phyloP scores from a whole-genome alignment of 2,329 filamentous ascomycete species.

The Calonectria ilicicola region DNA sequence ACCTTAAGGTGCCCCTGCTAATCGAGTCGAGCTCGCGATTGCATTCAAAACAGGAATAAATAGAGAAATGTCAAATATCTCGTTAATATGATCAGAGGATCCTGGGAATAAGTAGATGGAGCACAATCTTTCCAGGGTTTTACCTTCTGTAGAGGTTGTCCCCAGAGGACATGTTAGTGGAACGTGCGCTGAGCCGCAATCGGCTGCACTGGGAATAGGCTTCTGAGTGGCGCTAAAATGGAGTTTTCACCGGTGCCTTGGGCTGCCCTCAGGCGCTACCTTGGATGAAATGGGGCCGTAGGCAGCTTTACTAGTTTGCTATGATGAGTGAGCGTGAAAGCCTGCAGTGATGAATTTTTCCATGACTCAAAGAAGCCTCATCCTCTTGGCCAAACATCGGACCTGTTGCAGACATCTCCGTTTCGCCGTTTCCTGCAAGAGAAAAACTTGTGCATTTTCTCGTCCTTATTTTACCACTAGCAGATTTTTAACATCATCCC shows the following conservation, averaged over 20 bases:
- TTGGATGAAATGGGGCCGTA: constrained; percentile 30
- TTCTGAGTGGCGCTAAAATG: constrained; percentile 6
- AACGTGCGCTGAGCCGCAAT: constrained; percentile 17
- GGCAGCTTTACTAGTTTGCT: constrained; percentile 30
- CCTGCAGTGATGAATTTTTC: constrained; percentile 43
- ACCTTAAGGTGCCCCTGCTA: no score
- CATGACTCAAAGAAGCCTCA: constrained; percentile 37
- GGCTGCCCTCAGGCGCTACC: constrained; percentile 37
- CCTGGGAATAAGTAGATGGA: no score
- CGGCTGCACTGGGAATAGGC: constrained; percentile 3
- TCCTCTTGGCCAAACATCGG: constrained; percentile 22
- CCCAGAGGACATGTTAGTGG: constrained; percentile 6
- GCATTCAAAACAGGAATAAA: no score
- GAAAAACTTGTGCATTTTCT: constrained; percentile 1
- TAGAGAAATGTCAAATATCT: no score
- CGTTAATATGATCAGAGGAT: no score
- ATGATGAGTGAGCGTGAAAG: constrained; percentile 41
- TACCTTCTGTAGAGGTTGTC: not conserved
- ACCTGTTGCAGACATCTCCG: constrained; percentile 11
- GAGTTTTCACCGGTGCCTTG: constrained; percentile 23
- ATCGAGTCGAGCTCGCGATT: no score
- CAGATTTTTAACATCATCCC: not conserved
- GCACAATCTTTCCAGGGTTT: not conserved
- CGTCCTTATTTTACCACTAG: constrained; percentile 9
- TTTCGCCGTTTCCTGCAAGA: not conserved